Base-by-base conservation (phyloP, 108 stramenopile genomes). In the Cyclostephanos tholiformis region DNA sequence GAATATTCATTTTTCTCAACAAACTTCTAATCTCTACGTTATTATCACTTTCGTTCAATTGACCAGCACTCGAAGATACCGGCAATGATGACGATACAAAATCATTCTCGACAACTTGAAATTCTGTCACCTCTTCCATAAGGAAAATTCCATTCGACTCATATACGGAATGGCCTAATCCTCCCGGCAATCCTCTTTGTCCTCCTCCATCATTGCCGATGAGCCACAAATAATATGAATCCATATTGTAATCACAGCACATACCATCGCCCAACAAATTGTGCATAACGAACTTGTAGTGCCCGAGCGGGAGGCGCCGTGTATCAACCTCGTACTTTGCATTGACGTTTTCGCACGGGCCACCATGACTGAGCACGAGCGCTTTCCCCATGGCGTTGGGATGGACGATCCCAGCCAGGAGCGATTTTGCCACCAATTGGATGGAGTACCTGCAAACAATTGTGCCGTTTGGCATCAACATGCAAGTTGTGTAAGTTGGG, bases 211-310 rank as follows among this genome's bases (percentile, higher is more conserved):
- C 41, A 10, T 10, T 12, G 2, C 63, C 62, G 23, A 12, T 53
- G 32, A 72, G 63, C 29, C 38, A 59, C 14, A 72, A 16, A 22
- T 35, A 53, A 51, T 72, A 72, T 6, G 32, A 49, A 13, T 63
- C 72, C 22, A 63, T 12, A n/a, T 52, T 63, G 27, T 72, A 55
- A 20, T 52, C 32, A 49, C 72, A 72, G 32, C 72, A 72, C 14
- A 72, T n/a, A 2, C 72, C 72, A 53, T 67, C 66, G 32, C 66
- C 66, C 17, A 53, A 63, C 22, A 32, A 32, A 53, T 72, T 63
- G 36, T 32, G 38, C 14, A 72, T 55, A 5, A 63, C 72, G 39
- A 72, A 72, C 2, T 64, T 63, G 52, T 63, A 72, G 22, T 61
- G 41, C 13, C 72, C 72, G 20, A 36, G 39, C 12, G 62, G 36